Base-by-base conservation (phyloP, 2,329 filamentous ascomycete genomes). In the Sporothrix sp. region DNA sequence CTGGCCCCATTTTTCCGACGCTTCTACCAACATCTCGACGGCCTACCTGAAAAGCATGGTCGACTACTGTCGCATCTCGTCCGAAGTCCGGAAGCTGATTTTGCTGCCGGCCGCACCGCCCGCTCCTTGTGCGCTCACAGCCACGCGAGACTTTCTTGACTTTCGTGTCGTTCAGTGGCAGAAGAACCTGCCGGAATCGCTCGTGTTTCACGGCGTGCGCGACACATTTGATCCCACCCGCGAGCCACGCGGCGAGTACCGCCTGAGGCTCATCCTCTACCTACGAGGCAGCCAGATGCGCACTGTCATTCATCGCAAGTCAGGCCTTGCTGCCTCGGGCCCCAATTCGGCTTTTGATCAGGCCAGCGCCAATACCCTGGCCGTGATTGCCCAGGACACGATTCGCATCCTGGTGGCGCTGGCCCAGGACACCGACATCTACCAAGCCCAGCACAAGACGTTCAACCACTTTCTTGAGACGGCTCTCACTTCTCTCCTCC, bases 11-110 rank as follows among this genome's bases (percentile, higher is more conserved):
- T 45, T 45, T 25, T 11, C 30, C 20, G 43, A 45, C 30, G 25
- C 25, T 28, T 28, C 25, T 10, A 45, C 30, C 6, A 35, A 28
- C 8, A 35, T 45, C 2, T 45, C 43, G 4, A 35, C 43, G 4
- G 30, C 20, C 9, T 45, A 45, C 14, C 43, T 45, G 2, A 45
- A 45, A 18, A 45, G 43, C 30, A 45, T 45, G 43, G 43, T 45
- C 14, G 43, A 45, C 43, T 45, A 45, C 30, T 45, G 43, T 30
- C 43, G 43, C 20, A 45, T 45, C 20, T 45, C 43, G 3, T 45
- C 43, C 18, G 43, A 45, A 30, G 43, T 45, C 2, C 43, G 43
- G 18, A 45, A 45, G 14, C 30, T 45, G 7, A 35, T 45, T 4
- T 14, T 45, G 14, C 30, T 45, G 20, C 43, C 43, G 11, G 43